These are phyloP conservation scores for Penicillium pancosmium DNA, from an alignment of 495 filamentous ascomycete species.

Conservation along the genomic window DNA sequence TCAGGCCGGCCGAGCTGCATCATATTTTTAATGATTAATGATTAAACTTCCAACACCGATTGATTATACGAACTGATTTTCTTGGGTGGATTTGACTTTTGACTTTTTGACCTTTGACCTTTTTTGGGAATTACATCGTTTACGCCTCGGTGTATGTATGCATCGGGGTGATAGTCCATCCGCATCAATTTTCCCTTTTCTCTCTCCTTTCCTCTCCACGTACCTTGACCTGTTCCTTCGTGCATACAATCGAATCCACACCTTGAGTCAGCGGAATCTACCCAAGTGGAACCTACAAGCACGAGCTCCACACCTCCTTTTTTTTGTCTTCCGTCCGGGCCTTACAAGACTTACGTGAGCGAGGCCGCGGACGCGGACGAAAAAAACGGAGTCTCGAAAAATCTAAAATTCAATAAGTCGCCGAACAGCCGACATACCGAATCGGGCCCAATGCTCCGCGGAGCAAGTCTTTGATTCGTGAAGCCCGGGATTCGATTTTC, in stretches of 20 bases:
- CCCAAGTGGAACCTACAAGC: not conserved
- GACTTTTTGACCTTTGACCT: too few species aligned
- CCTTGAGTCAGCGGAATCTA: slow-evolving; percentile 17
- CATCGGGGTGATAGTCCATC: not conserved
- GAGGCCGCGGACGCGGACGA: not conserved
- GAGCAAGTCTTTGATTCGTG: not conserved
- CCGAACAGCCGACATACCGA: slow-evolving; percentile 30
- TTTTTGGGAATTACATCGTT: too few species aligned
- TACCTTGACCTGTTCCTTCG: not conserved
- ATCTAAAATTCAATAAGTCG: not conserved
- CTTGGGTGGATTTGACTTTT: not conserved
- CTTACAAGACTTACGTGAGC: slow-evolving; percentile 5
- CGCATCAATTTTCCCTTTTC: not conserved
- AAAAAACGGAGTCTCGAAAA: too few species aligned
- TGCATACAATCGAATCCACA: not conserved
- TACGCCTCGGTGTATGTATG: not conserved
- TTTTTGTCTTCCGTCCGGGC: too few species aligned
- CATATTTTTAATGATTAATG: too few species aligned
- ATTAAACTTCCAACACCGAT: not conserved
- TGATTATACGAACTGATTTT: not conserved
- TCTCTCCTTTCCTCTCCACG: not conserved
- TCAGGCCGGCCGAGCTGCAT: not conserved
- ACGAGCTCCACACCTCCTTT: slow-evolving; percentile 8
- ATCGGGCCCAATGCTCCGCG: slow-evolving; percentile 11
- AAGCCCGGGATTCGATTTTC: not conserved